Evolutionary conservation across 345 rosid species (phyloP).

Genomic region (Dovyalis caffra): DNA sequence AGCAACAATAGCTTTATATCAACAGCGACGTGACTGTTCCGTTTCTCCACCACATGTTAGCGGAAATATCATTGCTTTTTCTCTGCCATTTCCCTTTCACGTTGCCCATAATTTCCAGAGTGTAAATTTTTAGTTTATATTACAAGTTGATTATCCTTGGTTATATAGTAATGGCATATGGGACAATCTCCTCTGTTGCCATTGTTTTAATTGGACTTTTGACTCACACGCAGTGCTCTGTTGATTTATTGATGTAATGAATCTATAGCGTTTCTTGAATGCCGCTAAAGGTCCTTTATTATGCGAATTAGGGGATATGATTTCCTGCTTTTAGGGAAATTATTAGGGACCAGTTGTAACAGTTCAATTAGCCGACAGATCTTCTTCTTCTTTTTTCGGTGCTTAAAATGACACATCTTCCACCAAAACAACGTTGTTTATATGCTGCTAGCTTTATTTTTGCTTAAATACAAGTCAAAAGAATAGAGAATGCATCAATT

Average conservation of each 20-base stretch:
- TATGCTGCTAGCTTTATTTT: neutral
- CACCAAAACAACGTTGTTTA: neutral
- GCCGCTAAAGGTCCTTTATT: too few species aligned
- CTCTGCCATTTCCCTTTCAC: constrained; percentile 34
- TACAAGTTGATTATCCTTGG: neutral
- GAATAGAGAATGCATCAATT: neutral
- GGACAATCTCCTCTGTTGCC: too few species aligned
- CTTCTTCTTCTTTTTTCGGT: neutral
- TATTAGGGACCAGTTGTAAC: neutral
- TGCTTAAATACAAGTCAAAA: neutral
- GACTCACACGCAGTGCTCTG: too few species aligned
- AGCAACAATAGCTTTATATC: constrained; percentile 17
- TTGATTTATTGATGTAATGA: too few species aligned
- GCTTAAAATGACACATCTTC: neutral
- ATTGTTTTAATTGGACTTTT: too few species aligned
- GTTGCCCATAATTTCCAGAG: constrained; percentile 5
- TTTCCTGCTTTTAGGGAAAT: neutral
- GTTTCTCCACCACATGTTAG: constrained; percentile 38
- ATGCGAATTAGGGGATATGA: neutral
- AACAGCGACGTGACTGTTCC: constrained; percentile 39
- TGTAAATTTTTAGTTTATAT: neutral
- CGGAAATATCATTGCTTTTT: constrained; percentile 29
- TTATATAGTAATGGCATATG: neutral
- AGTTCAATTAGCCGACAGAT: neutral
- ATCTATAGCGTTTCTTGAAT: too few species aligned